Base-by-base conservation (phyloP, 371 early-diverging fungal genomes). In the Syncephalastrum monosporum region DNA sequence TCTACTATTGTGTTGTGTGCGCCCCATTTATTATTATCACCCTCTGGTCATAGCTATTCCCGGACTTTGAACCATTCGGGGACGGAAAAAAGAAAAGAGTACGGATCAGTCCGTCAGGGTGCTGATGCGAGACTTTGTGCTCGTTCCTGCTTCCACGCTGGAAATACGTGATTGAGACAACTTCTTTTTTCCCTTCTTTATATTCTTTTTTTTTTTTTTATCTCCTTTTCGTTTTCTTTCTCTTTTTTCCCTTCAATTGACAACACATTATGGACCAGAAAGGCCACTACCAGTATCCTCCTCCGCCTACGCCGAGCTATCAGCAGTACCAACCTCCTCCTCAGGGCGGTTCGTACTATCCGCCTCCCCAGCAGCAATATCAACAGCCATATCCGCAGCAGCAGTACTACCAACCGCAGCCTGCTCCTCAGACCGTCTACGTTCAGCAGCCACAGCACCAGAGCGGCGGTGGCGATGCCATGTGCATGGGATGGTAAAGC, bases 401-500 rank as follows among this genome's bases (percentile, higher is more conserved):
- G 45, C 45, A 52, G 16, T 60, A 60, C 44, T 55, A 60, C 44
- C 60, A 60, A 27, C 55, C 55, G 2, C 54, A 53, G 12, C 53
- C 53, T 13, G 55, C 33, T 27, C 49, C 54, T n/a, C 54, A 60
- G 16, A 19, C 44, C 7, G 41, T 54, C 24, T 58, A 57, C 51
- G 55, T 51, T 13, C 64, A 59, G 21, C 65, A 59, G 24, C 65
- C 52, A 53, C 56, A 51, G 23, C 59, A 49, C 24, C 29, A 55
- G 13, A 24, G 23, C 33, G 55, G 64, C 24, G 59, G 65, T 33
- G 60, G 65, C 52, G 60, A 57, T 43, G 64, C 60, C n/a, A 54
- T 68, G 59, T 74, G 75, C 59, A 54, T 66, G 51, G 75, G 75
- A 61, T 74, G 75, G 74, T 74, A 66, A 65, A 65, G 41, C 42